Conservation (phyloP, 768 basidiomycete genomes). For the Daedaleopsis nitida region DNA sequence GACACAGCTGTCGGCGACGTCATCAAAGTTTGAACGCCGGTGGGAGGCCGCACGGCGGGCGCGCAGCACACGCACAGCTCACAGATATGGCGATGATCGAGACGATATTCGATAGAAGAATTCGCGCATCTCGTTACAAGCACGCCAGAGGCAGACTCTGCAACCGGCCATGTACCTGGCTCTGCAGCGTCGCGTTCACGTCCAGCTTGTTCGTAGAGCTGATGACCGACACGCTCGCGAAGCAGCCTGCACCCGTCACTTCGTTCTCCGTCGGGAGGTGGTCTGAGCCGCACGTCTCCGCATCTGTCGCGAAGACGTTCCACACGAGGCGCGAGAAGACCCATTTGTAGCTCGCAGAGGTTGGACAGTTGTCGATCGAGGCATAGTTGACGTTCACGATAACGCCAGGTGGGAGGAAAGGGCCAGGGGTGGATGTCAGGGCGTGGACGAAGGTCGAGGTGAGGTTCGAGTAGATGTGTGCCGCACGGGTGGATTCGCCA, state of each 20-base stretch:
- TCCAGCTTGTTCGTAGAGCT: slow-evolving; percentile 34
- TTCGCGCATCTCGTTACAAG: background rate
- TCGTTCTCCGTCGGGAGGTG: slow-evolving; percentile 35
- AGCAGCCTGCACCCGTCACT: slow-evolving; percentile 32
- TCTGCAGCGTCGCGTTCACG: slow-evolving; percentile 34
- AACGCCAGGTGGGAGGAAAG: slow-evolving; percentile 34
- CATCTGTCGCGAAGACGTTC: slow-evolving; percentile 31
- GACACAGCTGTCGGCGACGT: no score
- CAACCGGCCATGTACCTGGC: slow-evolving; percentile 27
- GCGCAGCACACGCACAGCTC: no score
- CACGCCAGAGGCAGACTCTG: slow-evolving; percentile 15
- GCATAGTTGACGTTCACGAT: slow-evolving; percentile 41
- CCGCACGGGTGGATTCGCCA: slow-evolving; percentile 38
- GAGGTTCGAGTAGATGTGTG: slow-evolving; percentile 46
- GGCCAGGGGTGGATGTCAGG: slow-evolving; percentile 13
- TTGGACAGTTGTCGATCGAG: slow-evolving; percentile 30
- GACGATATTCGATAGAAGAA: background rate
- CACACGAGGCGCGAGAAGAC: slow-evolving; percentile 34
- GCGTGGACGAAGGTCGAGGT: slow-evolving; percentile 41
- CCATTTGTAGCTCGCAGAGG: slow-evolving; percentile 30
- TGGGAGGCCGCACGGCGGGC: no score
- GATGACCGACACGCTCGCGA: slow-evolving; percentile 33
- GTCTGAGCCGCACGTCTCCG: slow-evolving; percentile 32
- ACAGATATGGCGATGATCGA: no score
- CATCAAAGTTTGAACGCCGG: no score